A percentile compares a stretch with the other conserved stretches of the same genome.
These are phyloP conservation scores for Blepharisma stoltei DNA, from an alignment of 73 alveolate species.

Conservation along the genomic window DNA sequence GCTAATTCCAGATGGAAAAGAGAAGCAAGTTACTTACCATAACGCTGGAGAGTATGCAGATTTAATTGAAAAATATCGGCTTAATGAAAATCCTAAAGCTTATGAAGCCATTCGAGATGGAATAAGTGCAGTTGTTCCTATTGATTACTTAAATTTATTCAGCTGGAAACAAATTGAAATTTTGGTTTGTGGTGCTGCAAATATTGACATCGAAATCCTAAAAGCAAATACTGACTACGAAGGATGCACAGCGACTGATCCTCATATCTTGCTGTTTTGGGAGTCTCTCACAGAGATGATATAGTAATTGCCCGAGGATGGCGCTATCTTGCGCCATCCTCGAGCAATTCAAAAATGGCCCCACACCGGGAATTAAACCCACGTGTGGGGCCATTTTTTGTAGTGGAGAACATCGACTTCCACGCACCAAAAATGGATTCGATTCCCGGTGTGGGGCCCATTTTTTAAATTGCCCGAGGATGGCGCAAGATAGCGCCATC, in stretches of 20 bases:
- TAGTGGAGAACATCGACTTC: too few species aligned
- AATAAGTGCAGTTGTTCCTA: slow-evolving; percentile 66
- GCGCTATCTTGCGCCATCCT: too few species aligned
- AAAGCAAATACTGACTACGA: slow-evolving; percentile 77
- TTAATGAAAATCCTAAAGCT: slow-evolving; percentile 63
- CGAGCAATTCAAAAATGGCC: too few species aligned
- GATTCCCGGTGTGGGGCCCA: too few species aligned
- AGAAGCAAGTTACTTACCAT: slow-evolving; percentile 48
- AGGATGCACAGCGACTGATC: slow-evolving; percentile 50
- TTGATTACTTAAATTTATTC: slow-evolving; percentile 56
- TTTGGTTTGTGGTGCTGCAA: slow-evolving; percentile 84
- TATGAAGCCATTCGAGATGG: slow-evolving; percentile 68
- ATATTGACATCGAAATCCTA: slow-evolving; percentile 66
- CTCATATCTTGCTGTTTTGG: slow-evolving; percentile 72
- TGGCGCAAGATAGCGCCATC: too few species aligned
- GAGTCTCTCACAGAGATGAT: slow-evolving; percentile 65
- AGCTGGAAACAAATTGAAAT: slow-evolving; percentile 85
- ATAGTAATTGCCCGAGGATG: too few species aligned
- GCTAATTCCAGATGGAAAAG: slow-evolving; percentile 64
- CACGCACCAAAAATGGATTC: too few species aligned
- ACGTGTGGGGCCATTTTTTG: too few species aligned
- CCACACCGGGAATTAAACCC: too few species aligned
- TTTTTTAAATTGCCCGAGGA: too few species aligned
- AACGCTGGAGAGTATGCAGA: slow-evolving; percentile 53
- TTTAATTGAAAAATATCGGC: slow-evolving; percentile 54